Base-by-base conservation (phyloP, 129 eudicot species). In the Dittrichia graveolens region DNA sequence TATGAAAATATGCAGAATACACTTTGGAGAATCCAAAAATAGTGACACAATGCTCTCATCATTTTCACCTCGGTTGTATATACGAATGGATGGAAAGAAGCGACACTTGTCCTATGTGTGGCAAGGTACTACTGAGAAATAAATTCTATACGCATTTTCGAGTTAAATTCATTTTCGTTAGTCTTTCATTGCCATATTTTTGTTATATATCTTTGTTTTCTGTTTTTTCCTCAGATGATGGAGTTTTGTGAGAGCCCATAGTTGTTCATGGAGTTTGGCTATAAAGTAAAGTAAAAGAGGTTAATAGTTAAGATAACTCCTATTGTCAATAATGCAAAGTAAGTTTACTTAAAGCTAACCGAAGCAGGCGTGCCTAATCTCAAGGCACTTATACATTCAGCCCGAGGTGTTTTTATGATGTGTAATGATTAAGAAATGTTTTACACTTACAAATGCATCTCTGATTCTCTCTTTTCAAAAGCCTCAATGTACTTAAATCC, bases 21-120 rank as follows among this genome's bases (percentile, higher is more conserved):
- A 80, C 80, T 10, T 67, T 14, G 6, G 95, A 91, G 81, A 91
- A 87, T 80, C 97, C 97, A n/a, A 85, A 79, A 74, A 91, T 91
- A 38, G 71, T 61, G 44, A 71, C 91, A 4, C 57, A 81, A 31
- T 90, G 96, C 68, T 68, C 79, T 15, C 96, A 90, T 75, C 80
- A 85, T 79, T 90, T 64, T 79, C 96, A 90, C 72, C 95, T 90
- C 4, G 73, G 91, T 53, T 90, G 95, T 77, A 85, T 90, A 76
- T 87, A 85, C 13, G 96, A 87, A 65, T 90, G 96, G 96, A 87
- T 85, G 95, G 87, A 90, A 72, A 83, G 96, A 71, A 87, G 95
- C 12, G 73, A 74, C 70, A 79, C 66, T 0, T 90, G 96, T 78
- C 96, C 96, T 4, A 75, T 81, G 76, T 90, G 96, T 76, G 76